A percentile compares a stretch with the other conserved stretches of the same genome.
phyloP scores from a whole-genome alignment of 495 filamentous ascomycete genomes.

The Amorphotheca resinae region DNA sequence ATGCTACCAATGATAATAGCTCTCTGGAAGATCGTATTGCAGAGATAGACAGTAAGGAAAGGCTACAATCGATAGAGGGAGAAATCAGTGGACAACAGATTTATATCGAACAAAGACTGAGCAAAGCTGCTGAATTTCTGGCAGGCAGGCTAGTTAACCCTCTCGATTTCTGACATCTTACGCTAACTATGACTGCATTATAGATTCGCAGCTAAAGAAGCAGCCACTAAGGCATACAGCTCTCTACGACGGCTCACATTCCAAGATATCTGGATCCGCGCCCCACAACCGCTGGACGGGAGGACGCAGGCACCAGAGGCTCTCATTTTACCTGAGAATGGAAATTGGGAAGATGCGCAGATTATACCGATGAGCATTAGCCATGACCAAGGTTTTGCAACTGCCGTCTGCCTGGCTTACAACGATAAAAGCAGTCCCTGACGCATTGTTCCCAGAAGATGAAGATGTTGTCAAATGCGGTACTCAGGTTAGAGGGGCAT shows the following conservation, averaged over 20 bases:
- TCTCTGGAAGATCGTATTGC: too few species aligned
- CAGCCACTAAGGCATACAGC: conserved; percentile 46
- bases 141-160: conserved; percentile 35
- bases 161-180: background rate
- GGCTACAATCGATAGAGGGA: too few species aligned
- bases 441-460: too few species aligned
- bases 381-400: conserved; percentile 36
- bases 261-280: conserved; percentile 32
- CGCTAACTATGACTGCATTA: conserved; percentile 9
- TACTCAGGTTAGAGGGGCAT: too few species aligned
- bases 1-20: too few species aligned
- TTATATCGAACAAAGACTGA: background rate
- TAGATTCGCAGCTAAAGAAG: conserved; percentile 54
- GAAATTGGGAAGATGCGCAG: conserved; percentile 9
- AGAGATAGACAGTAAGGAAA: too few species aligned
- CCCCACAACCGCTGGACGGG: background rate
- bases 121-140: conserved; percentile 22
- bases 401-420: conserved; percentile 27
- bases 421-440: background rate
- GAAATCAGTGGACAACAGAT: background rate
- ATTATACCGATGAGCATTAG: conserved; percentile 29
- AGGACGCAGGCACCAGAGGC: conserved; percentile 13
- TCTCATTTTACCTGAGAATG: conserved; percentile 3
- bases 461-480: too few species aligned
- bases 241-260: conserved; percentile 30